Base-by-base conservation (phyloP, 73 alveolate genomes). In the Blepharisma stoltei region DNA sequence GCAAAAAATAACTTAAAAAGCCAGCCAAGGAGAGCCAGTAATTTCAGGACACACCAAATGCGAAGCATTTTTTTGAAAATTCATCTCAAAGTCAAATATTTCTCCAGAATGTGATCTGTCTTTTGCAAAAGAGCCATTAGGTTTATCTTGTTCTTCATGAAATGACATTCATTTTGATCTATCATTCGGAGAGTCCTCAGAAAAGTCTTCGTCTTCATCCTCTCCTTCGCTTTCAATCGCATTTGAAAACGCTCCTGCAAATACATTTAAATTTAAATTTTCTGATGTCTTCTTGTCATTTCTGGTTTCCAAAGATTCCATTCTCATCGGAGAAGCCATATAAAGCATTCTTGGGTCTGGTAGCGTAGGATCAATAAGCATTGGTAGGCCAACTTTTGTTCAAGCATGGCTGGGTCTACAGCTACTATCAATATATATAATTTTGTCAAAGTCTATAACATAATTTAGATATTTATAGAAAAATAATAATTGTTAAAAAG, bases 241-340 rank as follows among this genome's bases (percentile, higher is more conserved):
- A 52, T 52, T 20, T 14, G 66, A 20, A 52, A 52, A 52, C n/a
- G 66, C 66, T 52, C 66, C 66, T 14, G 66, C n/a, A 52, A 52
- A 52, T 52, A 20, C n/a, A 14, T 11, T 14, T 14, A 20, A 52
- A 14, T 52, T 20, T 14, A 14, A 20, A 52, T 11, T 14, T 14
- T 52, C 66, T 14, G 66, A 32, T 32, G 41, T 32, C 41, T 32
- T 32, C 41, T 32, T 32, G 41, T 32, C 23, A 52, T 14, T 11
- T 52, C 66, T 11, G 66, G n/a, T 20, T 52, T 52, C 23, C 23
- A 52, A 52, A 52, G 66, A 11, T 52, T 20, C 23, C 23, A 52
- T 14, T 14, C 66, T 11, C n/a, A 14, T 14, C 23, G 66, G 66
- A 52, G 66, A 52, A 14, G 23, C 66, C n/a, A 20, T 14, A 52